Conservation (phyloP, 768 basidiomycete species). For the Cystofilobasidium ferigula region DNA sequence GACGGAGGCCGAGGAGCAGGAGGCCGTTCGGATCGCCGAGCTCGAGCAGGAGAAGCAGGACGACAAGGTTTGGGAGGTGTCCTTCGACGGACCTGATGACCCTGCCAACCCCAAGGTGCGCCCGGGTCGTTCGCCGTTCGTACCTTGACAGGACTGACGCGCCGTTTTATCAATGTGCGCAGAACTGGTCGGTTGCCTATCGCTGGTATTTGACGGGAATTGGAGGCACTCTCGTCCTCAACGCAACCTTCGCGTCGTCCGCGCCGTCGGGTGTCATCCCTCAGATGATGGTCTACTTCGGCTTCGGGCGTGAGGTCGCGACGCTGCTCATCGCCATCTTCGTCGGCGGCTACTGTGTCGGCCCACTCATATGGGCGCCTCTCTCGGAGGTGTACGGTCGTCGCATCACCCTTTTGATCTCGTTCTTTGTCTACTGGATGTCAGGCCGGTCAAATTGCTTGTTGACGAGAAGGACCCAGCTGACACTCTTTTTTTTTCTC, state of each 20-base stretch:
- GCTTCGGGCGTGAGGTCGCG: conserved; percentile 30
- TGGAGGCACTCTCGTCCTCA: conserved; percentile 32
- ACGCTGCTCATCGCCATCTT: conserved; percentile 32
- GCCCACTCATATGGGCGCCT: conserved; percentile 23
- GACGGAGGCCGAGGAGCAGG: conserved; percentile 18
- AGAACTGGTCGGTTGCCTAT: conserved; percentile 15
- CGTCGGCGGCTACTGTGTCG: conserved; percentile 28
- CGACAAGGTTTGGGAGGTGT: conserved; percentile 9
- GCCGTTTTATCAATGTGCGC: too few relatives aligned
- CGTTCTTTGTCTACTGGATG: conserved; percentile 22
- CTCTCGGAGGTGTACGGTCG: conserved; percentile 10
- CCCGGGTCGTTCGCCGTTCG: too few relatives aligned
- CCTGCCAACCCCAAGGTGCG: conserved; percentile 18
- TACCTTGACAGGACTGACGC: too few relatives aligned
- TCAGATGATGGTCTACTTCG: conserved; percentile 28
- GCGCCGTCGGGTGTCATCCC: conserved; percentile 29
- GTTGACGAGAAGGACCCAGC: conserved; percentile 17
- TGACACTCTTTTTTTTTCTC: conserved; percentile 30
- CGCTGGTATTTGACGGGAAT: conserved; percentile 30
- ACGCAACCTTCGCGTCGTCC: conserved; percentile 33
- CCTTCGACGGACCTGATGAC: conserved; percentile 21
- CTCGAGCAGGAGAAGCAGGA: conserved; percentile 8
- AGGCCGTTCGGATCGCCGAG: neutral
- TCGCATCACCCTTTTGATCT: conserved; percentile 4
- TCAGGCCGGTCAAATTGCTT: neutral